Base-by-base conservation (phyloP, 2,329 filamentous ascomycete species). In the Penicillium sp. region DNA sequence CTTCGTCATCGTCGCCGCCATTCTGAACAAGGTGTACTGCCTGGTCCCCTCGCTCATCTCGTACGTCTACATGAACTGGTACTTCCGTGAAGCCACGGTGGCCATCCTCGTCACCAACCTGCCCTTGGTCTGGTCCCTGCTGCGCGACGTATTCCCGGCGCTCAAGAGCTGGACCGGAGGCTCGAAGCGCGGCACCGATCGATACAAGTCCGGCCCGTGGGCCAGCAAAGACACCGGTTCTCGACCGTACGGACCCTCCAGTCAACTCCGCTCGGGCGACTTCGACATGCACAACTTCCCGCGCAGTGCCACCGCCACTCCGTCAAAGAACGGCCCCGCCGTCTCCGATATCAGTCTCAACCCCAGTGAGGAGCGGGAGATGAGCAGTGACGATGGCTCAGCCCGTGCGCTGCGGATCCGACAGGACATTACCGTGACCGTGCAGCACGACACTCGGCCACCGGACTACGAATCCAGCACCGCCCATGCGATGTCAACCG, bases 21-120 rank as follows among this genome's bases (percentile, higher is more conserved):
- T 79, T 33, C 60, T 80, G 46, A 80, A 74, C 53, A 79, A 78
- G 55, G 74, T 79, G 49, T 77, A 76, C 65, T 75, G 70, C 42
- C 65, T 77, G 39, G 71, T 74, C 20, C 68, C 75, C 1, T 55
- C 65, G 1, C 57, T 76, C 30, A 69, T 74, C 39, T 72, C 70
- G 35, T 74, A 73, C 52, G 64, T 72, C 49, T 73, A 76, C 62
- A 71, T 78, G 71, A 75, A 74, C 59, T 78, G 76, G 76, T 77
- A 77, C 56, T 74, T 75, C 63, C 71, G 74, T 11, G 74, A 77
- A 67, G 72, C 72, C 6, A 72, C 71, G 1, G 73, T 74, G 14
- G 73, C 72, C 25, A 64, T 77, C 28, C 66, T 79, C 1, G 78
- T 81, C 16, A 79, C 78, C 53, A 81, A 80, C 51, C 63, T 81